Base-by-base conservation (phyloP, 768 basidiomycete genomes). In the Tephrocybe sp. region DNA sequence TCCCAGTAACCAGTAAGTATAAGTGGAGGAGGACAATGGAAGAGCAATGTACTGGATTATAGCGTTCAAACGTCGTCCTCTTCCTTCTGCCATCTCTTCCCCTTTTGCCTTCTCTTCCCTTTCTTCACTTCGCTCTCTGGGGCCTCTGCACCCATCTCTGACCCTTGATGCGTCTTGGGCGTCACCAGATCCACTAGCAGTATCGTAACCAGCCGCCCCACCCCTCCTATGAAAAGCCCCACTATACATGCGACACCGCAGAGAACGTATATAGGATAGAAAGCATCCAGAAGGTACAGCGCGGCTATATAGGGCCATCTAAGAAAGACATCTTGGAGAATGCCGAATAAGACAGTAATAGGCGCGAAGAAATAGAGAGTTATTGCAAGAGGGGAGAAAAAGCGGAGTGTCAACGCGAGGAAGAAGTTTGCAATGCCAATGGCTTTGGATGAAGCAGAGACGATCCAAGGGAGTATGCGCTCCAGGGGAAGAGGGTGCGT, bases 181-280 rank as follows among this genome's bases (percentile, higher is more conserved):
- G 26, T 12, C 14, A 47, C 19, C 26, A 53, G 19, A 14, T 58
- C 50, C 44, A 63, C 58, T 11, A 57, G 34, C 23, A 59, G 22
- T 39, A 17, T 26, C 13, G 51, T 35, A 1, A 58, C 49, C 20
- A 63, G 17, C 33, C 60, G 42, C 7, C 60, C 83, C 11, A 67
- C 53, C 1, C 73, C 42, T 2, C 83, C 83, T 1, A 83, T 39
- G 16, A 73, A 14, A 9, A 64, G 66, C 5, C 82, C 82, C 8
- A 70, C 69, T 44, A 84, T 75, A 54, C 78, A 81, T 1, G 83
- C 82, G 1, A 79, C 73, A 1, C 79, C 79, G 34, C 70, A 73
- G 52, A 84, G 75, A 12, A 82, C 73, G 55, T 84, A 84, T 31
- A 83, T 45, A 0, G 83, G 83, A 41, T 78, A 80, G 1, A 83